phyloP scores from a whole-genome alignment of 805 yeast species.

The Starmerella etchellsii region DNA sequence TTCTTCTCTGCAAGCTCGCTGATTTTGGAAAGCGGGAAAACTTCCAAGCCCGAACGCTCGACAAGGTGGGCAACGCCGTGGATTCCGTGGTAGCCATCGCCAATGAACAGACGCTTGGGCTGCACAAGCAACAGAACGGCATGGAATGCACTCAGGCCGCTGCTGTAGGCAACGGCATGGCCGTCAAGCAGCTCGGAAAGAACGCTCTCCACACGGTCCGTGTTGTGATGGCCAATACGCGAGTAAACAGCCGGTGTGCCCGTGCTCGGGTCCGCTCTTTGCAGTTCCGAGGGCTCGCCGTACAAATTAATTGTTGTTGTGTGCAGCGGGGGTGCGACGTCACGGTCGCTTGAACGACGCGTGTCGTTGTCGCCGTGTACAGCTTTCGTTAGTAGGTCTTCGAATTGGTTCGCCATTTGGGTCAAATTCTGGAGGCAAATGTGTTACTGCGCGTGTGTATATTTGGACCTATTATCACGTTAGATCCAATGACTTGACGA shows the following conservation, averaged over 20 bases:
- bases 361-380: slow-evolving; percentile 61
- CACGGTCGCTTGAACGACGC: slow-evolving; percentile 21
- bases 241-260: slow-evolving; percentile 45
- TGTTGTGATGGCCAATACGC: slow-evolving; percentile 61
- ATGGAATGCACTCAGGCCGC: slow-evolving; percentile 71
- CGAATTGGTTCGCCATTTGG: background rate
- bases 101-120: slow-evolving; percentile 65
- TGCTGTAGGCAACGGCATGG: slow-evolving; percentile 54
- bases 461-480: too few species aligned
- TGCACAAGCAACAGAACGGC: slow-evolving; percentile 58
- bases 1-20: slow-evolving; percentile 43
- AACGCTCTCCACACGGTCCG: slow-evolving; percentile 52
- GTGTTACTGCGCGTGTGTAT: too few species aligned
- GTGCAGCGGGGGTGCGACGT: slow-evolving; percentile 61
- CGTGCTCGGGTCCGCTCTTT: slow-evolving; percentile 27
- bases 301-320: slow-evolving; percentile 70
- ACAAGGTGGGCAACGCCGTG: slow-evolving; percentile 55
- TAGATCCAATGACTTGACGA: too few species aligned
- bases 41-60: slow-evolving; percentile 40
- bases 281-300: slow-evolving; percentile 44
- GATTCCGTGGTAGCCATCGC: slow-evolving; percentile 76
- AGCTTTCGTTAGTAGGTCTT: slow-evolving; percentile 15
- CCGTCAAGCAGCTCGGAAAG: slow-evolving; percentile 49
- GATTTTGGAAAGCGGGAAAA: slow-evolving; percentile 23
- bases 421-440: too few species aligned